Evolutionary conservation across 768 basidiomycete genomes (phyloP), one percentile per base, ranked within the genome.

Genomic region (Kwoniella sp.): DNA sequence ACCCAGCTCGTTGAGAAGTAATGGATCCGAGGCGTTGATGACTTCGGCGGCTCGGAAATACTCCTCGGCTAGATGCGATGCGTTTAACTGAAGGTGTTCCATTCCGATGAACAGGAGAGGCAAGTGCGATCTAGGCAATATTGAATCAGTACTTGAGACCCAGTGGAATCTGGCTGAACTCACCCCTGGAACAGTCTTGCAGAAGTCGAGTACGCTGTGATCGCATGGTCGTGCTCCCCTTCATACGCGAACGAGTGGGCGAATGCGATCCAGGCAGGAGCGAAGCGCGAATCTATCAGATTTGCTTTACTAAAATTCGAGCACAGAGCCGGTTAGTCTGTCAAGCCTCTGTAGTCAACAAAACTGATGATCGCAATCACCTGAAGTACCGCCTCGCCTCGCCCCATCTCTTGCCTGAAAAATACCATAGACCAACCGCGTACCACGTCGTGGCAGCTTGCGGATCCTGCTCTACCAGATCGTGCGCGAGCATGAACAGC

Each of bases 151-250:
- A 12, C 27, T 27, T 3, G n/a, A n/a, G 4, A 25, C 9, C 12
- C 29, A 48, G 22, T 17, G 27, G 26, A 37, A 34, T n/a, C 10
- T 7, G 20, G 6, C 17, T 28, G 20, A 26, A 56, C 75, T 42
- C 46, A 91, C 88, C 93, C 95, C 53, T 86, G 87, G 70, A 96
- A 96, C 79, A 98, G 85, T 29, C 93, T 79, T 4, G 90, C 88
- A 52, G 89, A 91, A 0, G 95, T 98, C 20, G 93, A 96, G 74
- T 99, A 99, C 1, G 95, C 93, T 0, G 90, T 96, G 38, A 98
- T 89, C 2, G 95, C 93, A 66, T 96, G 92, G 63, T 98, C 93
- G 76, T 98, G 95, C 72, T 99, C 95, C 14, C 92, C 92, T 73
- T 99, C 95, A 60, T 88, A 78, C 2, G 93, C 89, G 76, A 95